A percentile compares a stretch with the other conserved stretches of the same genome.
phyloP scores from a whole-genome alignment of 169 alveolate species.

The Theileria equi region DNA sequence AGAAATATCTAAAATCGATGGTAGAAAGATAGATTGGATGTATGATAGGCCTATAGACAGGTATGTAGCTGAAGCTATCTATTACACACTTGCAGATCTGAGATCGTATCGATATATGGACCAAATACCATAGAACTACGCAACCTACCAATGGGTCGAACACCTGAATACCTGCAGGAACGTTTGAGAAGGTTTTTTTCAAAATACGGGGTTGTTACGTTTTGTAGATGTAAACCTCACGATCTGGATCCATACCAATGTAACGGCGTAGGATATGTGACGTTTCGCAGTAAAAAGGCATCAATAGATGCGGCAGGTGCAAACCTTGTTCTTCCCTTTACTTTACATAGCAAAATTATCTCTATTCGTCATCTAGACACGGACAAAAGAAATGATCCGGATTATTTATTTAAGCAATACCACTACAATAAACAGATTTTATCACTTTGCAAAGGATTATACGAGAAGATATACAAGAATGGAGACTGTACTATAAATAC shows the following conservation, averaged over 20 bases:
- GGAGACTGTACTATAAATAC: constrained; percentile 50
- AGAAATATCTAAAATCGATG: constrained; percentile 41
- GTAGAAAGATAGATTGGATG: constrained; percentile 52
- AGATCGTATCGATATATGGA: constrained; percentile 70
- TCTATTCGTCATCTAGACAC: constrained; percentile 76
- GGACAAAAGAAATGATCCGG: constrained; percentile 69
- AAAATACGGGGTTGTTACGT: constrained; percentile 79
- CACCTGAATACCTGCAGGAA: constrained; percentile 88
- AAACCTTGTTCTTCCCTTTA: constrained; percentile 44
- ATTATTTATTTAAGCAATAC: constrained; percentile 65
- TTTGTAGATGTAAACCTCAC: constrained; percentile 78
- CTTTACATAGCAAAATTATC: constrained; percentile 61
- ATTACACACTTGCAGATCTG: constrained; percentile 32
- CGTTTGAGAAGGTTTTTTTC: constrained; percentile 77
- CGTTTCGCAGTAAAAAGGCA: constrained; percentile 69
- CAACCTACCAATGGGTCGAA: constrained; percentile 78
- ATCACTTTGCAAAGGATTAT: constrained; percentile 64
- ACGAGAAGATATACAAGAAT: constrained; percentile 41
- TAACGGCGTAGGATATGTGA: constrained; percentile 78
- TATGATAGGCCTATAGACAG: constrained; percentile 46
- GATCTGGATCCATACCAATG: constrained; percentile 85
- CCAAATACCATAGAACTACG: constrained; percentile 75
- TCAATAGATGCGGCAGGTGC: constrained; percentile 48
- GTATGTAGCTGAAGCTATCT: background rate
- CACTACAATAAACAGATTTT: constrained; percentile 68